Conservation (phyloP, 1,139 yeast species). For the Geotrichum candidum region DNA sequence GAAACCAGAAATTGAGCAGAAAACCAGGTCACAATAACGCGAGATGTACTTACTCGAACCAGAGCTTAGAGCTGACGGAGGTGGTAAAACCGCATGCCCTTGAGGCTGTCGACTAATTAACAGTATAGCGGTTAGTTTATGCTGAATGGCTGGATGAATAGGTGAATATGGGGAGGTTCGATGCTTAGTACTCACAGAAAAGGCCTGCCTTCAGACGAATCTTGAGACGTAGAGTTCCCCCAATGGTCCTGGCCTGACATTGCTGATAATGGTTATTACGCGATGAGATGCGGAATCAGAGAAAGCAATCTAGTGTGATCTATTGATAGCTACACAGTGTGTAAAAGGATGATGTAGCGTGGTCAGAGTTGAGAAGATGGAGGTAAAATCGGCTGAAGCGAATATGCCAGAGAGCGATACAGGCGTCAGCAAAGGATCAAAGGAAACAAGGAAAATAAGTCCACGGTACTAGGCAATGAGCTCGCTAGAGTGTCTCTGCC, state of each 20-base stretch:
- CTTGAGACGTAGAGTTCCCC: slow-evolving; percentile 9
- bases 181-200: slow-evolving; percentile 22
- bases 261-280: not conserved
- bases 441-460: not conserved
- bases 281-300: not conserved
- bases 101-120: slow-evolving; percentile 22
- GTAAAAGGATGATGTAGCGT: not conserved
- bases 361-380: not conserved
- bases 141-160: not conserved
- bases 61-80: slow-evolving; percentile 25
- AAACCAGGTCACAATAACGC: not conserved
- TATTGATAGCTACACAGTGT: not conserved
- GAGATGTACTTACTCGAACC: slow-evolving; percentile 21
- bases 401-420: not conserved
- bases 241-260: slow-evolving; percentile 17
- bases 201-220: slow-evolving; percentile 13
- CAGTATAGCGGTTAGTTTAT: not conserved
- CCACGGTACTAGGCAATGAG: not conserved
- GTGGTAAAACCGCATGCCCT: slow-evolving; percentile 31
- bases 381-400: not conserved
- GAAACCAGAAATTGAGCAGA: not conserved
- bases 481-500: not conserved
- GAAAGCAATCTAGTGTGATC: not conserved
- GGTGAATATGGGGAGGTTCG: not conserved
- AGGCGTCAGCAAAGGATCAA: not conserved